Base-by-base conservation (phyloP, 2,329 filamentous ascomycete species). In the Chrysoporthe austroafricana region DNA sequence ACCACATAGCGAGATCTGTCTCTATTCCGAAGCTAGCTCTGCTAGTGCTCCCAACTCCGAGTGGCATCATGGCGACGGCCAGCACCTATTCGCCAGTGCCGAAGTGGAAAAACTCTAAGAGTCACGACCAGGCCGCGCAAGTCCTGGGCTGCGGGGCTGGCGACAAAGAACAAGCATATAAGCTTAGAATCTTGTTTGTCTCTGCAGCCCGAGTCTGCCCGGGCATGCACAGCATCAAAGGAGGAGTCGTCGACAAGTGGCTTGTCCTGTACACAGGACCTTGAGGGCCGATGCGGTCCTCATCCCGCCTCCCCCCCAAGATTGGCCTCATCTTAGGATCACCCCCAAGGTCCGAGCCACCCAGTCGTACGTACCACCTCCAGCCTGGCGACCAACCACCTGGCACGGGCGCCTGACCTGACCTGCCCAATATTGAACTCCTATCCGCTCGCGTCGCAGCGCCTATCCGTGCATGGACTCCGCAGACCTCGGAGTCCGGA, bases 361-460 rank as follows among this genome's bases (percentile, higher is more conserved):
- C 21, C 46, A 59, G 58, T 64, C 67, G 64, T 54, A 60, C 18
- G 57, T 67, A 52, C 48, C 44, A 59, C 64, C 42, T 46, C 11
- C 36, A 63, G 61, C 61, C 61, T 63, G 46, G 13, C 34, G 36
- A 21, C 34, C 61, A 63, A 18, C 32, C 26, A 60, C 36, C 36
- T 42, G 26, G 18, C 56, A 21, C 36, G 21, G 32, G 2, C n/a
- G 44, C 21, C n/a, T 26, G n/a, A 60, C 21, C n/a, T 26, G n/a
- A 60, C 42, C 57, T 60, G 36, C n/a, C 57, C 16, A 26, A 21
- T 21, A 42, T 26, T 26, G 34, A 44, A 60, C 36, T 57, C 34
- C 13, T 57, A 39, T 58, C 56, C n/a, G 5, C 1, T n/a, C 46
- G 7, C 46, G 8, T 48, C 46, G n/a, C 46, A 48, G 8, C 18